These are phyloP conservation scores for Rubia yunnanensis DNA, from an alignment of 257 asterid genomes.

Conservation along the genomic window DNA sequence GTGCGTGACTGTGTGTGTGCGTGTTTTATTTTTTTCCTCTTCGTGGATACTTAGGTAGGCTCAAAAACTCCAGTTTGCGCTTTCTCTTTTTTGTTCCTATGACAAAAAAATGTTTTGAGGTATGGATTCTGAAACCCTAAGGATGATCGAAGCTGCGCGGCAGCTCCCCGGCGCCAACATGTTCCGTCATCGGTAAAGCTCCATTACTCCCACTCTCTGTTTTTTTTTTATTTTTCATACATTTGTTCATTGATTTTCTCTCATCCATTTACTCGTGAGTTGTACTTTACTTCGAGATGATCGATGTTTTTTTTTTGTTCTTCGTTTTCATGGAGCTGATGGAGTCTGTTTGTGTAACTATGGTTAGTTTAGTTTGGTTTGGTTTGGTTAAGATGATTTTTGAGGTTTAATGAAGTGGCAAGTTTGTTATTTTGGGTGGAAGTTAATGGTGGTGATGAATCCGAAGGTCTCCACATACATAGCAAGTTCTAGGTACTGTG, in stretches of 20 bases:
- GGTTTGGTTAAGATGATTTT: not conserved
- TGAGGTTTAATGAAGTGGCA: constrained; percentile 6
- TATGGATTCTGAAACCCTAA: constrained; percentile 16
- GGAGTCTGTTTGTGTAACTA: not conserved
- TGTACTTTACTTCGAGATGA: not conserved
- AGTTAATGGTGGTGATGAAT: constrained; percentile 3
- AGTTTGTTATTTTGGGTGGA: constrained; percentile 5
- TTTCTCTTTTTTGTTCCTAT: not conserved
- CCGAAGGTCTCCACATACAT: constrained; percentile 3
- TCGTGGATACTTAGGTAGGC: constrained; percentile 5
- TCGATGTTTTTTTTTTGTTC: not conserved
- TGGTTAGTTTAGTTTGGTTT: not conserved
- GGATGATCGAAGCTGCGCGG: constrained; percentile 14
- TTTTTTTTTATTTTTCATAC: not conserved
- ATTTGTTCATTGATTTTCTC: not conserved
- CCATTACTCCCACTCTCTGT: not conserved
- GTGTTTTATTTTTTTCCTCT: not conserved
- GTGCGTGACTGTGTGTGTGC: not conserved
- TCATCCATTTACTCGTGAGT: not conserved
- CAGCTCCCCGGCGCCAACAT: constrained; percentile 9
- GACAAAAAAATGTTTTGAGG: constrained; percentile 9
- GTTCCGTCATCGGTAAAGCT: constrained; percentile 20
- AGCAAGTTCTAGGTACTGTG: constrained; percentile 4
- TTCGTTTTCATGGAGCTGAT: not conserved
- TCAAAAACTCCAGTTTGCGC: constrained; percentile 2